Evolutionary conservation across 176 grass and related monocot species (phyloP), one percentile per base, ranked within the genome.

Genomic region (Rhynchospora breviuscula): DNA sequence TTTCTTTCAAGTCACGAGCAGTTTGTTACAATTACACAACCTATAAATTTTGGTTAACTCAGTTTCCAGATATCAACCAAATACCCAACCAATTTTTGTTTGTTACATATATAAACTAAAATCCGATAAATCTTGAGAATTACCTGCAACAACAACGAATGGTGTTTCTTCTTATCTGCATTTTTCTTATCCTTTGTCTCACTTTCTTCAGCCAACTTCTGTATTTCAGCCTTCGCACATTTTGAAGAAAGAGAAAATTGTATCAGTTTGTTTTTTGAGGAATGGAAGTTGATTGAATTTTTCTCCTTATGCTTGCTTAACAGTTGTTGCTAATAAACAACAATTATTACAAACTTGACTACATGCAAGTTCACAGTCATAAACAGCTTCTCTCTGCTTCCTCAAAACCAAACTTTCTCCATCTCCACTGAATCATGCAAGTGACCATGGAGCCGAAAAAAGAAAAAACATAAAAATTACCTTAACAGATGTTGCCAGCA

Each of bases 401-500:
- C 54, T 51, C 67, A 75, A 75, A 29, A 77, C 49, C 49, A 7
- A 77, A 56, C 49, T 23, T 21, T 77, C 73, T 53, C 49, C 23
- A 77, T 77, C 51, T 6, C 2, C 49, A 77, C 22, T 56, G 13
- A 2, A 71, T 46, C 43, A 44, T 56, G 23, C 47, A 56, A 31
- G n/a, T 72, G 58, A 43, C 25, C 29, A 84, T 59, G 33, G 67
- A 84, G 22, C 21, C 59, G 19, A 71, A 53, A 73, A 14, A 40
- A 15, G 43, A 56, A 67, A 64, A 88, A 67, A 43, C 47, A 91
- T 33, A 71, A 57, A 90, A 84, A 81, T 87, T 48, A 98, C 95
- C 95, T 93, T 98, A 78, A 98, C 56, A 61, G 89, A 90, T 76
- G 96, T 98, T 80, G 91, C 96, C 89, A 98, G 66, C 53, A 98